These are phyloP conservation scores for Pythium utonaiense DNA, from an alignment of 352 stramenopile species.

Conservation along the genomic window DNA sequence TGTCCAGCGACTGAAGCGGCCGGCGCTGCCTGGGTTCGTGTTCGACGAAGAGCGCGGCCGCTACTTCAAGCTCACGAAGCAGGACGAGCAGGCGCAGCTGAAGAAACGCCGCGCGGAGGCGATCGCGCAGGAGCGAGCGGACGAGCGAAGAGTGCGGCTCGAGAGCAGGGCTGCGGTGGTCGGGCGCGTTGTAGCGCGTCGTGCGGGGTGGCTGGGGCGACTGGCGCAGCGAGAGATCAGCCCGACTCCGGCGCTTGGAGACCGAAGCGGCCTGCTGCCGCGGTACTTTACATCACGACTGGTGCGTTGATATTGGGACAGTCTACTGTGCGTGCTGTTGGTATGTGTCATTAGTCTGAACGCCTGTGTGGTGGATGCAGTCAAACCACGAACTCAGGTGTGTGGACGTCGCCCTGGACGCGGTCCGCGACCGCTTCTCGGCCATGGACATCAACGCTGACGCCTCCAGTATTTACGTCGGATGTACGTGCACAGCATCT, in stretches of 20 bases:
- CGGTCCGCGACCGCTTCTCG: constrained; percentile 7
- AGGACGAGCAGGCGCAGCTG: constrained; percentile 21
- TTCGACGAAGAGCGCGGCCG: constrained; percentile 45
- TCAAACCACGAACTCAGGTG: neutral
- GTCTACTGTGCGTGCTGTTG: too few species aligned
- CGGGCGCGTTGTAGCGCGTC: neutral
- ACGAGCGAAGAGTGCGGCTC: neutral
- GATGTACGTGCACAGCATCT: constrained; percentile 4
- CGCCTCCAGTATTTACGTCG: constrained; percentile 3
- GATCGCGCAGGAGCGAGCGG: neutral
- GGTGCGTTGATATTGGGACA: constrained; percentile 5
- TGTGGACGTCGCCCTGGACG: neutral
- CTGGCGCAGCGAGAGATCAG: constrained; percentile 7
- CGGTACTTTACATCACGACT: constrained; percentile 1
- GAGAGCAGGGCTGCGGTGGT: neutral
- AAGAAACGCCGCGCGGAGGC: constrained; percentile 13
- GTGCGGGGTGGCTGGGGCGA: constrained; percentile 11
- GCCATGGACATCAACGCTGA: constrained; percentile 8
- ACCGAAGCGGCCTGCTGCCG: constrained; percentile 6
- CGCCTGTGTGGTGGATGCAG: neutral
- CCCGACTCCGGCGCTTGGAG: neutral
- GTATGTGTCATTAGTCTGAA: too few species aligned
- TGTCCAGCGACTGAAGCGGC: constrained; percentile 1
- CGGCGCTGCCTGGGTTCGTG: constrained; percentile 48
- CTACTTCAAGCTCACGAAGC: constrained; percentile 49